These are phyloP conservation scores for Dalbergia cultrata DNA, from an alignment of 306 rosid genomes.

Conservation along the genomic window DNA sequence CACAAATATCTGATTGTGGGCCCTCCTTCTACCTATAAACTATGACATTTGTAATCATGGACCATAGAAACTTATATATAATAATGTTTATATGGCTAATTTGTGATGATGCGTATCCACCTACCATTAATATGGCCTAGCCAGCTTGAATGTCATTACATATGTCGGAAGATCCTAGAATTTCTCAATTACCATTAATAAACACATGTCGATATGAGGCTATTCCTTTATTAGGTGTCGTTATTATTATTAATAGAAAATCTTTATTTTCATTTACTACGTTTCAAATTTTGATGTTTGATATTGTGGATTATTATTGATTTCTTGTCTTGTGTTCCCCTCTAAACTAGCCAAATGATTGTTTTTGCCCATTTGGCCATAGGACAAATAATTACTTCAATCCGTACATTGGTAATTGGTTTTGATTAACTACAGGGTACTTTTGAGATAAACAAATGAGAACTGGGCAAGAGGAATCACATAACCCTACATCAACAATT, in stretches of 20 bases:
- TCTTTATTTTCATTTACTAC: background rate
- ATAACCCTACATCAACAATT: background rate
- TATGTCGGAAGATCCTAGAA: too few species aligned
- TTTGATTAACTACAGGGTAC: background rate
- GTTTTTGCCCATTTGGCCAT: background rate
- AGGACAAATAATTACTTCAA: background rate
- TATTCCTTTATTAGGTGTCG: conserved; percentile 1
- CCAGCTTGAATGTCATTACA: conserved; percentile 20
- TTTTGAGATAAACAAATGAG: background rate
- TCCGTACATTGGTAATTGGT: background rate
- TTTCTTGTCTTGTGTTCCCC: background rate
- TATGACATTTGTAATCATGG: conserved; percentile 40
- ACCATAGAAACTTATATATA: conserved; percentile 5
- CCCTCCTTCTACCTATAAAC: conserved; percentile 40
- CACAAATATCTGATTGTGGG: conserved; percentile 31
- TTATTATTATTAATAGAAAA: background rate
- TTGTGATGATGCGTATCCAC: conserved; percentile 44
- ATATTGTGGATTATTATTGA: background rate
- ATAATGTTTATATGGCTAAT: conserved; percentile 13
- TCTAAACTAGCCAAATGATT: background rate
- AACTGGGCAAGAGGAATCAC: background rate
- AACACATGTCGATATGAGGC: background rate
- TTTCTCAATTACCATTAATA: background rate
- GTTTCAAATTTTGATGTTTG: conserved; percentile 9
- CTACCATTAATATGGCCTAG: conserved; percentile 40